Conservation (phyloP, 2,329 filamentous ascomycete species). For the Bipolaris sorokiniana region DNA sequence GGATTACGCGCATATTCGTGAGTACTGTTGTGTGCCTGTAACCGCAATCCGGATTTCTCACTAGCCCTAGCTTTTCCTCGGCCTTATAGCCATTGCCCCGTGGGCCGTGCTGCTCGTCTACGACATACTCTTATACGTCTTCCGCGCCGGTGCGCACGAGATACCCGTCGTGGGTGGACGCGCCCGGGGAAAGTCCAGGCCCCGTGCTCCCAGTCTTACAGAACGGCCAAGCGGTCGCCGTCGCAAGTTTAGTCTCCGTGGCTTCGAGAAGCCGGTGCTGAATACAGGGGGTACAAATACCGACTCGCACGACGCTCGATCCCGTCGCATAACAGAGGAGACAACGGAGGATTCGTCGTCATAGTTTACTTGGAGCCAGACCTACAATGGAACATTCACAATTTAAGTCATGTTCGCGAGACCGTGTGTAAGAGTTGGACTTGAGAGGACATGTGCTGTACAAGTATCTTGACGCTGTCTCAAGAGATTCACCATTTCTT, state of each 20-base stretch:
- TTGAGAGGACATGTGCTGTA: neutral
- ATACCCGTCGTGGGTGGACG: conserved; percentile 66
- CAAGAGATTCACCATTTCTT: neutral
- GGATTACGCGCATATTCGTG: conserved; percentile 68
- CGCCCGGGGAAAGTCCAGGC: conserved; percentile 64
- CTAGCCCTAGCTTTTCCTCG: conserved; percentile 62
- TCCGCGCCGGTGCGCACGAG: conserved; percentile 64
- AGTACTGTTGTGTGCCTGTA: conserved; percentile 28
- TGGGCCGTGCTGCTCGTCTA: conserved; percentile 67
- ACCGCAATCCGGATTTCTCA: conserved; percentile 23
- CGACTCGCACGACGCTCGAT: conserved; percentile 37
- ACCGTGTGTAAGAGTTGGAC: conserved; percentile 1
- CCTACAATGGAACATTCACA: neutral
- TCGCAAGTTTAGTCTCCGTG: conserved; percentile 51
- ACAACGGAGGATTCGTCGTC: conserved; percentile 13
- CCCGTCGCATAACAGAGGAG: conserved; percentile 33
- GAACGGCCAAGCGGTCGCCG: conserved; percentile 61
- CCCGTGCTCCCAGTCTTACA: conserved; percentile 66
- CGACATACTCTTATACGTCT: conserved; percentile 67
- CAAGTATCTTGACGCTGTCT: neutral
- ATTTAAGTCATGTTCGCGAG: neutral
- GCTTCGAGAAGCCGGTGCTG: conserved; percentile 26
- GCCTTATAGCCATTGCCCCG: conserved; percentile 65
- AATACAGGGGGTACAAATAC: conserved; percentile 26
- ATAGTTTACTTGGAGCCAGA: neutral